These are phyloP conservation scores for Alternaria hordeiaustralica DNA, from an alignment of 2,329 filamentous ascomycete species.

Conservation along the genomic window DNA sequence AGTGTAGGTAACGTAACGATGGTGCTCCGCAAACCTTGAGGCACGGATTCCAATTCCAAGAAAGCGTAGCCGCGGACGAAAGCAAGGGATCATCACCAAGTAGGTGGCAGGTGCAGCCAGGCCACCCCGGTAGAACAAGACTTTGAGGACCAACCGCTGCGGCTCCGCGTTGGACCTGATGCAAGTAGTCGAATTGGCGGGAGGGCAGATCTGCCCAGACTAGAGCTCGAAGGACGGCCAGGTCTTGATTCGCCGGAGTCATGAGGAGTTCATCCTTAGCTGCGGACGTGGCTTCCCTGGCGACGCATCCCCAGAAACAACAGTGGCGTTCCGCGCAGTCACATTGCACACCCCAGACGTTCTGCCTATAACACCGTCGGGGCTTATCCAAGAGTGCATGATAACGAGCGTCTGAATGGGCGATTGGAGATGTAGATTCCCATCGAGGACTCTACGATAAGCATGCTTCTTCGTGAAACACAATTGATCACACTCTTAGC, in stretches of 20 bases:
- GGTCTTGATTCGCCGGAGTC: conserved; percentile 10
- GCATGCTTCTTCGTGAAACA: neutral
- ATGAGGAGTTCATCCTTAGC: conserved; percentile 19
- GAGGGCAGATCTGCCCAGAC: conserved; percentile 16
- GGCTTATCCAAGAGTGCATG: neutral
- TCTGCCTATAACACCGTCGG: neutral
- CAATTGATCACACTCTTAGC: neutral
- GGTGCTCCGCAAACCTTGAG: conserved; percentile 18
- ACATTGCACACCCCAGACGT: neutral
- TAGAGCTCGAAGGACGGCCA: conserved; percentile 5
- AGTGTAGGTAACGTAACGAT: conserved; percentile 12
- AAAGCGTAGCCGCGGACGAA: conserved; percentile 31
- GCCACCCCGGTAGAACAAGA: conserved; percentile 11
- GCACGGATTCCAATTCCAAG: conserved; percentile 18
- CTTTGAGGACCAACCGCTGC: conserved; percentile 28
- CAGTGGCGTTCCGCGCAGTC: conserved; percentile 1
- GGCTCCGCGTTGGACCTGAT: conserved; percentile 27
- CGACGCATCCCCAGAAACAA: neutral
- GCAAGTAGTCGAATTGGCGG: conserved; percentile 22
- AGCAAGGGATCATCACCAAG: conserved; percentile 28
- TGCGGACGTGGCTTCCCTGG: conserved; percentile 19
- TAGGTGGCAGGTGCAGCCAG: conserved; percentile 20
- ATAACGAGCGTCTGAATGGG: neutral
- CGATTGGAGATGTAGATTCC: neutral
- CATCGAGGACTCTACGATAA: neutral